Evolutionary conservation across 1,284 basidiomycete genomes (phyloP), one percentile per base, ranked within the genome.

Genomic region (Amylostereum chailletii): DNA sequence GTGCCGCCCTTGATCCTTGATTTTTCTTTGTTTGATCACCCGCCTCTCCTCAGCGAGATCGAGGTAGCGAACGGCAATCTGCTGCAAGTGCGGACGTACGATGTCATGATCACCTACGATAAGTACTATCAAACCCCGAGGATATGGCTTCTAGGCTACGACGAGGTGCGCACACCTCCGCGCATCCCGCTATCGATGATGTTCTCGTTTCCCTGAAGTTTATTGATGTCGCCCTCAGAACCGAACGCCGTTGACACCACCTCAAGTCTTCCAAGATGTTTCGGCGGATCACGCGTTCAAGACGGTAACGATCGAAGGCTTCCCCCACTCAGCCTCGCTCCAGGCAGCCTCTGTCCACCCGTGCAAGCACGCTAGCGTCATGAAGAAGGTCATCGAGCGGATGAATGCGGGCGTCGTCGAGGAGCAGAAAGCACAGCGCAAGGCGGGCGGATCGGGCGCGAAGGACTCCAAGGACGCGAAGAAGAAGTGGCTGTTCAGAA

Each of bases 51-150:
- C 53, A 86, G 81, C 55, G 68, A 79, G 57, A 67, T 76, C 33
- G 79, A 86, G 57, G 72, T 79, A 37, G 76, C 80, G 34, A 87
- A 81, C 55, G 83, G 81, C 52, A 97, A 97, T 61, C 72, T 99
- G 29, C 73, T 98, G 40, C 90, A 93, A 74, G 92, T 99, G 42
- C 82, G 95, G 60, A 99, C 94, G 27, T 99, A 99, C 75, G 96
- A 99, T 69, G 96, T 97, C 64, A 91, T 97, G 83, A 99, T 99
- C 72, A 94, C 91, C 37, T 99, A 99, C 71, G 95, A 99, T 79
- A 99, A 99, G 73, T 94, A 94, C 67, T 96, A 96, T 68, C 94
- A 96, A 67, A 96, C 94, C 11, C 93, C 93, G 30, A 82, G 93
- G 58, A 89, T 95, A 65, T 96, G 93, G 93, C 69, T 97, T 52